Conservation (phyloP, 768 basidiomycete species). For the Hemileccinum rubropunctum region DNA sequence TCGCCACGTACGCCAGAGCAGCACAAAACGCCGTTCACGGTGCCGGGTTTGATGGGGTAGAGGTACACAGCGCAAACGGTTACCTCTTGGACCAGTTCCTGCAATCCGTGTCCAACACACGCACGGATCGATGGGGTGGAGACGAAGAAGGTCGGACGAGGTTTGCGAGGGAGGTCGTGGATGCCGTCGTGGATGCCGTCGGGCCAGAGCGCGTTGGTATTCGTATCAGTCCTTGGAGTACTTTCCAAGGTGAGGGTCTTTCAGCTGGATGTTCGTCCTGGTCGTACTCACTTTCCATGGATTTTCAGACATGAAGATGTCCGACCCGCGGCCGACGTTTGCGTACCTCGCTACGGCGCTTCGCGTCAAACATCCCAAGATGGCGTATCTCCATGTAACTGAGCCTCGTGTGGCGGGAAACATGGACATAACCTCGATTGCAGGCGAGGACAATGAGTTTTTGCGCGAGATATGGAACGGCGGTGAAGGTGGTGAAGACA, state of each 20-base stretch:
- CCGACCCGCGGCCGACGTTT: conserved; percentile 53
- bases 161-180: conserved; percentile 54
- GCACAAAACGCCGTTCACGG: conserved; percentile 33
- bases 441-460: conserved; percentile 39
- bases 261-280: background rate
- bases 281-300: background rate
- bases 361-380: conserved; percentile 21
- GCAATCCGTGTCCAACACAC: conserved; percentile 52
- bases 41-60: conserved; percentile 48
- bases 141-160: conserved; percentile 55
- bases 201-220: conserved; percentile 55
- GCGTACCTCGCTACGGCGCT: conserved; percentile 44
- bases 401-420: conserved; percentile 36
- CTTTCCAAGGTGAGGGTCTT: conserved; percentile 35
- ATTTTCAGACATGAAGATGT: conserved; percentile 48
- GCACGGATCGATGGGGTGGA: conserved; percentile 69
- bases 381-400: conserved; percentile 52
- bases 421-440: background rate
- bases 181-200: conserved; percentile 48
- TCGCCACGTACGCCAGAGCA: conserved; percentile 29
- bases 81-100: conserved; percentile 62
- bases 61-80: conserved; percentile 42
- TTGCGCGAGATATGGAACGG: conserved; percentile 25
- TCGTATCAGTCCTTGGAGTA: conserved; percentile 56
- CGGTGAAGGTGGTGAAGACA: background rate